Percentiles rank a stretch among this genome's conserved stretches.
Conservation (phyloP, 2,329 filamentous ascomycete species). For the Akanthomyces lecanii region DNA sequence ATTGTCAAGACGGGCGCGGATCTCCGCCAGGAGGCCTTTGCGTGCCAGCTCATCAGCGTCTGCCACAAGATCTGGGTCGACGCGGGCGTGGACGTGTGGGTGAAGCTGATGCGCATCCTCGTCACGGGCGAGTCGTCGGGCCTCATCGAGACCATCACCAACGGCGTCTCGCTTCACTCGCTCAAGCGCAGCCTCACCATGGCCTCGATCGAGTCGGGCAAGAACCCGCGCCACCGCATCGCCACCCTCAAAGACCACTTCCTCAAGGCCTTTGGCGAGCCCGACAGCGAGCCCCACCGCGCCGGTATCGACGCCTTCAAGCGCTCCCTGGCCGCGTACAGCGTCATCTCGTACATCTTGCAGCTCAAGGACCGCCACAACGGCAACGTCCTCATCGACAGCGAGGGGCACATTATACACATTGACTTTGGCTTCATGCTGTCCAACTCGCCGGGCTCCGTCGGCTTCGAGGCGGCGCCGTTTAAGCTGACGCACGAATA, state of each 20-base stretch:
- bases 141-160: slow-evolving; percentile 83
- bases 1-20: slow-evolving; percentile 86
- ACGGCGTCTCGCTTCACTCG: slow-evolving; percentile 81
- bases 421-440: slow-evolving; percentile 91
- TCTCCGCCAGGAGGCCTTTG: slow-evolving; percentile 79
- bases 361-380: slow-evolving; percentile 86
- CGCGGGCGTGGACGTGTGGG: slow-evolving; percentile 73
- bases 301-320: slow-evolving; percentile 75
- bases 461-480: slow-evolving; percentile 81
- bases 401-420: slow-evolving; percentile 80
- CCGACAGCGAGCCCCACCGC: slow-evolving; percentile 64
- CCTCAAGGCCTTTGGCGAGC: slow-evolving; percentile 69
- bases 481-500: slow-evolving; percentile 87
- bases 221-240: slow-evolving; percentile 70
- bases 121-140: slow-evolving; percentile 82
- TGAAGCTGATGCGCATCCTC: slow-evolving; percentile 81
- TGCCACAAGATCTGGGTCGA: slow-evolving; percentile 81
- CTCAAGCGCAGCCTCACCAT: slow-evolving; percentile 78
- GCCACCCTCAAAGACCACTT: slow-evolving; percentile 81
- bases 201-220: slow-evolving; percentile 66
- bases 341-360: slow-evolving; percentile 76
- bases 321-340: slow-evolving; percentile 78
- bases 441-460: slow-evolving; percentile 77
- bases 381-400: slow-evolving; percentile 81
- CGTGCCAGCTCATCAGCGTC: slow-evolving; percentile 76